These are phyloP conservation scores for Bocquillonia castaneifolia DNA, from an alignment of 441 rosid genomes.

Conservation along the genomic window DNA sequence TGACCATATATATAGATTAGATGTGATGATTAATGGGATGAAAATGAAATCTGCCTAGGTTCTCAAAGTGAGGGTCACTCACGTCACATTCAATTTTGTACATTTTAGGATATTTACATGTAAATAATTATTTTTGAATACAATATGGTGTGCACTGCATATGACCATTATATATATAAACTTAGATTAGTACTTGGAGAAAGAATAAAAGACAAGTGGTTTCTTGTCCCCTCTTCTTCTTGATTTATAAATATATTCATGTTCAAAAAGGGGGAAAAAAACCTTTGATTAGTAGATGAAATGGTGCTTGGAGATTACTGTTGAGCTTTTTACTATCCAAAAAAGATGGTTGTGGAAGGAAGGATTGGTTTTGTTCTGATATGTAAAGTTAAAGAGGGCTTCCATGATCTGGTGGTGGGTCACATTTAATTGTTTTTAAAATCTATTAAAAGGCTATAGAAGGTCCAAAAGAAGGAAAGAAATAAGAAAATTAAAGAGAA, in stretches of 20 bases:
- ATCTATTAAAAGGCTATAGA: not conserved
- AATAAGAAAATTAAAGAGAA: not conserved
- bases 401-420: not conserved
- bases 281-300: no score
- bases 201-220: no score
- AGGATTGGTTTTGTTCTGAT: not conserved
- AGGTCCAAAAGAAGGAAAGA: not conserved
- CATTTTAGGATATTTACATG: not conserved
- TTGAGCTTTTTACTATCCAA: not conserved
- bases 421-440: not conserved
- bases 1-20: not conserved
- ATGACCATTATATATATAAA: no score
- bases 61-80: constrained; percentile 1
- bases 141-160: no score
- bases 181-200: no score
- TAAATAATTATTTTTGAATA: no score
- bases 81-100: not conserved
- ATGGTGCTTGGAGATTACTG: not conserved
- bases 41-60: no score
- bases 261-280: no score
- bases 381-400: not conserved
- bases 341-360: not conserved
- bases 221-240: no score
- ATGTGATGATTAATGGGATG: not conserved
- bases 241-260: no score